Evolutionary conservation across 2,329 filamentous ascomycete genomes (phyloP).

Genomic region (Tolypocladium inflatum): DNA sequence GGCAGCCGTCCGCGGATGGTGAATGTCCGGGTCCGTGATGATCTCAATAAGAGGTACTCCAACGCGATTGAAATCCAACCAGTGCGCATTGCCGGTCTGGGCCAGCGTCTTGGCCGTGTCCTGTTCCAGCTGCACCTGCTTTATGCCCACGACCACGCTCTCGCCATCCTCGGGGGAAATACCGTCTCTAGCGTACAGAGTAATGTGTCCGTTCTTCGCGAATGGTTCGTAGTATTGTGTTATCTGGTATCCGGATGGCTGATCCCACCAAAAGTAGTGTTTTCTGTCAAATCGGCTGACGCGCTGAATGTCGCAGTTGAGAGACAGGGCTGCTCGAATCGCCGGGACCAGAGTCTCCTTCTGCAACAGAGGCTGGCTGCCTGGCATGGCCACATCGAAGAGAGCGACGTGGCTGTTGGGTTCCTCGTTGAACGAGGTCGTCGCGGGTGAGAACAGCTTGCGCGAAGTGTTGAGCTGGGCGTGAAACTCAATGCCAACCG

Average conservation of each 20-base stretch:
- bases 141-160: constrained; percentile 67
- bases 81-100: constrained; percentile 61
- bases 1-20: constrained; percentile 77
- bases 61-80: constrained; percentile 90
- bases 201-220: constrained; percentile 61
- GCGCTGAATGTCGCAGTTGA: constrained; percentile 69
- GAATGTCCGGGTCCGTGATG: constrained; percentile 83
- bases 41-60: constrained; percentile 90
- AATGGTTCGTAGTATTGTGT: constrained; percentile 85
- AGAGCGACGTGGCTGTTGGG: constrained; percentile 83
- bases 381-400: constrained; percentile 85
- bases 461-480: constrained; percentile 82
- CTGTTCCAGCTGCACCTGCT: constrained; percentile 95
- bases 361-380: constrained; percentile 82
- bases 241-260: constrained; percentile 93
- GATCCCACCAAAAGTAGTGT: constrained; percentile 99
- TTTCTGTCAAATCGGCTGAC: constrained; percentile 87
- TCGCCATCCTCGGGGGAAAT: constrained; percentile 66
- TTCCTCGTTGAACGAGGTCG: constrained; percentile 52
- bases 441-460: constrained; percentile 80
- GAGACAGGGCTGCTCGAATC: constrained; percentile 76
- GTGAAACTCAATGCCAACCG: constrained; percentile 94
- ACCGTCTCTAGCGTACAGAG: constrained; percentile 64
- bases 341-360: constrained; percentile 75
- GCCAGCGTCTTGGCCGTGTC: constrained; percentile 92